These are phyloP conservation scores for Phaeosphaeriaceae sp. DNA, from an alignment of 2,329 filamentous ascomycete genomes.

Conservation along the genomic window DNA sequence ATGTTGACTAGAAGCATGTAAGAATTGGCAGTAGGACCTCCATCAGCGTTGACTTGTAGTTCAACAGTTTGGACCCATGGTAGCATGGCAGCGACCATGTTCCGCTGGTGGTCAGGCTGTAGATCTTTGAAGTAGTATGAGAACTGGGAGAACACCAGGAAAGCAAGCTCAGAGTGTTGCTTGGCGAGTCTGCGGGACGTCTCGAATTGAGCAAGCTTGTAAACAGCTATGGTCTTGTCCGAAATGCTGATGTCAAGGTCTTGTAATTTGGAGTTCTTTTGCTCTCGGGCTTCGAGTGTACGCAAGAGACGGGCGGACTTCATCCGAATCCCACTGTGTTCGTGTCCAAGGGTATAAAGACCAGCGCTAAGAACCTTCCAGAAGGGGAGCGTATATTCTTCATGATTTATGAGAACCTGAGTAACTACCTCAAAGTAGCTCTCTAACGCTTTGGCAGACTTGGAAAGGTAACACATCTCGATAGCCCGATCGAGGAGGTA, in stretches of 20 bases:
- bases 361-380: slow-evolving; percentile 91
- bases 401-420: slow-evolving; percentile 81
- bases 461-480: slow-evolving; percentile 85
- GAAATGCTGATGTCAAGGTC: slow-evolving; percentile 99
- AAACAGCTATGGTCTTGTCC: slow-evolving; percentile 97
- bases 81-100: slow-evolving; percentile 90
- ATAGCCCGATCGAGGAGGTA: slow-evolving; percentile 90
- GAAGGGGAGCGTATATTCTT: slow-evolving; percentile 83
- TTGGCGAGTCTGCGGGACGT: slow-evolving; percentile 89
- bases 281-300: slow-evolving; percentile 80
- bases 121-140: slow-evolving; percentile 91
- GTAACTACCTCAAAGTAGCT: slow-evolving; percentile 96
- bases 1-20: slow-evolving; percentile 95
- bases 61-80: slow-evolving; percentile 97
- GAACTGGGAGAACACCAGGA: slow-evolving; percentile 95
- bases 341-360: slow-evolving; percentile 90
- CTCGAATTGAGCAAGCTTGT: slow-evolving; percentile 96
- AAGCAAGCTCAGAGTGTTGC: slow-evolving; percentile 87
- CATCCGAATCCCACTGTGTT: slow-evolving; percentile 85
- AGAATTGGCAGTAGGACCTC: slow-evolving; percentile 86
- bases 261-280: slow-evolving; percentile 87
- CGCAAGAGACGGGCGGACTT: slow-evolving; percentile 85
- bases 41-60: slow-evolving; percentile 88
- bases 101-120: slow-evolving; percentile 81
- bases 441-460: slow-evolving; percentile 81